Evolutionary conservation across 148 eudicot genomes (phyloP).

Genomic region (Camellia sinensis): DNA sequence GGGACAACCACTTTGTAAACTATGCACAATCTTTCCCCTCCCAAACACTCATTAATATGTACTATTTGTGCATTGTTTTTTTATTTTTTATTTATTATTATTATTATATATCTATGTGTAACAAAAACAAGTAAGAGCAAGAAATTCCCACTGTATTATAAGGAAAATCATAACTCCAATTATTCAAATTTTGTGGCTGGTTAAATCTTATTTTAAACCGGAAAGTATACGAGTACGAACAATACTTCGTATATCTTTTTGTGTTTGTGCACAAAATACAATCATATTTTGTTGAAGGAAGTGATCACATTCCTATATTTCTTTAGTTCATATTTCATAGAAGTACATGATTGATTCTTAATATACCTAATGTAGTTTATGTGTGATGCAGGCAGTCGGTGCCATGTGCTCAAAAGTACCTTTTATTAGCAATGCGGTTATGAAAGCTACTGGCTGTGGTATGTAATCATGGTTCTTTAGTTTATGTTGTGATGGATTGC

Average conservation of each 20-base stretch:
- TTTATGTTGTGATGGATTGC: not conserved
- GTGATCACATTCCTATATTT: not conserved
- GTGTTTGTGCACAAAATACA: not conserved
- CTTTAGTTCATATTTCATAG: not conserved
- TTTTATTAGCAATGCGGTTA: conserved; percentile 77
- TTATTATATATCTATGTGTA: not conserved
- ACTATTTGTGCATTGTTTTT: too few species aligned
- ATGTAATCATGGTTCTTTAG: conserved; percentile 26
- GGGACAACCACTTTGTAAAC: too few species aligned
- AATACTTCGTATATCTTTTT: not conserved
- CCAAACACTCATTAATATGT: too few species aligned
- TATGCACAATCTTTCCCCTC: too few species aligned
- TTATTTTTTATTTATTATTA: too few species aligned
- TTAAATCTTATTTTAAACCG: too few species aligned
- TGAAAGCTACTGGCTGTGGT: conserved; percentile 90
- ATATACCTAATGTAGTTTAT: conserved; percentile 3
- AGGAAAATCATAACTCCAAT: not conserved
- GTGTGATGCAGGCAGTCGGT: conserved; percentile 61
- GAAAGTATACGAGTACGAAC: not conserved
- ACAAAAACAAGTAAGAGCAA: not conserved
- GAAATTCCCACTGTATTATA: not conserved
- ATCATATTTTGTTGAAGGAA: not conserved
- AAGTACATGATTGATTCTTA: conserved; percentile 8
- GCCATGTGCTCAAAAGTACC: conserved; percentile 96
- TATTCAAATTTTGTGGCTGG: not conserved